Evolutionary conservation across 2,329 filamentous ascomycete species (phyloP).

Genomic region (Paecilomyces variotii): DNA sequence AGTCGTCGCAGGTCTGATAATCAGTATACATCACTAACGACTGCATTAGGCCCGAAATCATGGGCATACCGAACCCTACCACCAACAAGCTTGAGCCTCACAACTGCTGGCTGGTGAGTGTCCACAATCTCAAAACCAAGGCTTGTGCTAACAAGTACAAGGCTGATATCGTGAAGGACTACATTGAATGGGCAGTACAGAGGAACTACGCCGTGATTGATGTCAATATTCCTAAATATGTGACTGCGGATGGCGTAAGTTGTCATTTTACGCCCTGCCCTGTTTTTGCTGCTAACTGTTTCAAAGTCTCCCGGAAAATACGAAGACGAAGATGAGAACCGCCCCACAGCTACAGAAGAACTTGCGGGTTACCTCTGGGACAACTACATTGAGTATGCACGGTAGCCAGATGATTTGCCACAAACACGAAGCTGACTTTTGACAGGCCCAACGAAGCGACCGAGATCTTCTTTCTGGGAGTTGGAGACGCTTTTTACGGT

Average conservation of each 20-base stretch:
- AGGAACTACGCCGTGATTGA: slow-evolving; percentile 80
- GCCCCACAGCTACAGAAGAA: slow-evolving; percentile 55
- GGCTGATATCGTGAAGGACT: slow-evolving; percentile 73
- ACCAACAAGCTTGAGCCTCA: slow-evolving; percentile 70
- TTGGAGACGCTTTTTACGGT: slow-evolving; percentile 81
- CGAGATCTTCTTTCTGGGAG: slow-evolving; percentile 76
- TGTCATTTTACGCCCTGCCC: slow-evolving; percentile 3
- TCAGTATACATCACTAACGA: slow-evolving; percentile 6
- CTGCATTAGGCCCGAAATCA: slow-evolving; percentile 56
- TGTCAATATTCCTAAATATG: slow-evolving; percentile 76
- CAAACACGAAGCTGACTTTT: neutral
- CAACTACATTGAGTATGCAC: slow-evolving; percentile 72
- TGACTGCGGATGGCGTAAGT: slow-evolving; percentile 55
- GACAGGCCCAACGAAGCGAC: slow-evolving; percentile 54
- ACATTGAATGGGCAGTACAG: slow-evolving; percentile 74
- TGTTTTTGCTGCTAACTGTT: slow-evolving; percentile 20
- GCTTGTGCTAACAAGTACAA: slow-evolving; percentile 35
- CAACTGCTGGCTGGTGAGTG: slow-evolving; percentile 77
- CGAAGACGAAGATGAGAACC: slow-evolving; percentile 41
- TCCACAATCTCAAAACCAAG: slow-evolving; percentile 7
- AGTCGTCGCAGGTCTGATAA: slow-evolving; percentile 28
- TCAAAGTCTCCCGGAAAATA: slow-evolving; percentile 24
- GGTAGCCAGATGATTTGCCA: neutral
- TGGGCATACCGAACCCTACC: slow-evolving; percentile 59
- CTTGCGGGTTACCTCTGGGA: slow-evolving; percentile 88